phyloP scores from a whole-genome alignment of 2,329 filamentous ascomycete species.

The Paecilomyces niveus region DNA sequence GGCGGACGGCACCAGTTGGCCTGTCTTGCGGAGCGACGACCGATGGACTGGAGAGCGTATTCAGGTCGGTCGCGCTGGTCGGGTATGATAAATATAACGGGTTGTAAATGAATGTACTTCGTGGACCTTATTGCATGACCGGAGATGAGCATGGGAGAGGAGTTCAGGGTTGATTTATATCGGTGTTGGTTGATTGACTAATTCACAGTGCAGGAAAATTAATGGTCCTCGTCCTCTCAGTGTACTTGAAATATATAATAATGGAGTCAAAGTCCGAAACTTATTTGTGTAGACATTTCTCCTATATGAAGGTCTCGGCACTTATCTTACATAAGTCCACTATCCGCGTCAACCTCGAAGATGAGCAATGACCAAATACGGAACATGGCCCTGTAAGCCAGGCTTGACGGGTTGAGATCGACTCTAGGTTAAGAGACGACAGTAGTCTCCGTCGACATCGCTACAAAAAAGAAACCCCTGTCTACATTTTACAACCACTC shows the following conservation, averaged over 20 bases:
- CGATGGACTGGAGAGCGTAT: slow-evolving; percentile 69
- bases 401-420: not conserved
- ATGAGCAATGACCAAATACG: too few relatives aligned
- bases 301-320: too few relatives aligned
- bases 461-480: not conserved
- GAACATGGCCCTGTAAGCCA: not conserved
- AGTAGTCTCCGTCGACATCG: not conserved
- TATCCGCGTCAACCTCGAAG: too few relatives aligned
- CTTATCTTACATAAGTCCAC: too few relatives aligned
- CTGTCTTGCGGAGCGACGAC: slow-evolving; percentile 75
- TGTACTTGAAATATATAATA: not conserved
- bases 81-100: slow-evolving; percentile 30
- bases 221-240: not conserved
- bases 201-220: not conserved
- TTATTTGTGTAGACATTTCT: not conserved
- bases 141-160: not conserved
- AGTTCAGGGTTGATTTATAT: not conserved
- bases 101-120: not conserved
- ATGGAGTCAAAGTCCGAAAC: not conserved
- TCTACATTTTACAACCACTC: not conserved
- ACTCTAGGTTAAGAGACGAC: not conserved
- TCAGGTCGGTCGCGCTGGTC: slow-evolving; percentile 75
- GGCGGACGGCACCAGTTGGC: slow-evolving; percentile 74
- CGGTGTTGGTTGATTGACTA: not conserved
- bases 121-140: not conserved